Evolutionary conservation across 805 yeast species (phyloP), one percentile per base, ranked within the genome.

Genomic region (Yarrowia sp.): DNA sequence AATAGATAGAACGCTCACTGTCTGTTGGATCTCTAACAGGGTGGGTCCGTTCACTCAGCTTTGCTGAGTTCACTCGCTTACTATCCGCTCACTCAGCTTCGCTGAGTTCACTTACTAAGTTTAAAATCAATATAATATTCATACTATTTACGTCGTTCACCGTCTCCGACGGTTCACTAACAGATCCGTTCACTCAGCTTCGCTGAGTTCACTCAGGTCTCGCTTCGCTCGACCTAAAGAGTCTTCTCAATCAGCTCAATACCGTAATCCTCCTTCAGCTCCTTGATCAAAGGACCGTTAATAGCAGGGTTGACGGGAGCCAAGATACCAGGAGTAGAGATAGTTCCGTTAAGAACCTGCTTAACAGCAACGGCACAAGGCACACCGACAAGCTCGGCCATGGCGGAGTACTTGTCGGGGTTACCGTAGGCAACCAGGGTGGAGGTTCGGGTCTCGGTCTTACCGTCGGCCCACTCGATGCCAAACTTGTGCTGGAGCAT

Each of bases 381-480:
- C 69, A 92, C 93, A 81, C 99, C 99, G 65, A 95, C 99, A 69
- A 90, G 85, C 77, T 93, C 92, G 70, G 99, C 99, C 99, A 95
- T 95, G 39, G 98, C 92, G 44, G 96, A 88, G 86, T 93, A 95
- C 65, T 95, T 93, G 67, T 92, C 91, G 65, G 82, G 81, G 68
- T 84, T 80, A 81, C 99, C 99, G 78, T 90, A 90, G 78, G 92
- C 97, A 41, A 92, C 93, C 75, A 95, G 82, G 67, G 99, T 95
- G 18, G 98, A 89, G 66, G 98, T 92, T 84, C 98, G 92, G 68
- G 88, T 84, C 81, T 95, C 98, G 65, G 83, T 84, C 69, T 85
- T 78, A 71, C 98, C 98, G 74, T 95, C 95, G 65, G 93, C 92
- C 93, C 96, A 90, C 80, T 89, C 95, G 71, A 95, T 91, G 72